These are phyloP conservation scores for Pythium rhizo-oryzae DNA, from an alignment of 352 stramenopile genomes.

Conservation along the genomic window DNA sequence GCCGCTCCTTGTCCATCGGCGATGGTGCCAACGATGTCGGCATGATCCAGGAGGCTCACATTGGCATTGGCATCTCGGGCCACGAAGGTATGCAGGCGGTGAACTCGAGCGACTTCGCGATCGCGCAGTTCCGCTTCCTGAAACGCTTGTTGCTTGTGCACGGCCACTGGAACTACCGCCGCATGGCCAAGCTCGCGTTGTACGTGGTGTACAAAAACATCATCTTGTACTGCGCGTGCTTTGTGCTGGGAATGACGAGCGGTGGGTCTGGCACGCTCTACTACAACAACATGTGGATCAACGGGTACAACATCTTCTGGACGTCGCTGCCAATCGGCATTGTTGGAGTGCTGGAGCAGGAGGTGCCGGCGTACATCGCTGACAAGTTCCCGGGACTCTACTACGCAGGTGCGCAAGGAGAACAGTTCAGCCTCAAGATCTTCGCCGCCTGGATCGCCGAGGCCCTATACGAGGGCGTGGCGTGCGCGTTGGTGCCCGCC, in stretches of 20 bases:
- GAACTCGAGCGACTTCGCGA: constrained; percentile 98
- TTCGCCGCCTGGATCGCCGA: constrained; percentile 83
- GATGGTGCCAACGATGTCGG: constrained; percentile 99
- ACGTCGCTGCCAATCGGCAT: constrained; percentile 92
- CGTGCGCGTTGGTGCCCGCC: constrained; percentile 69
- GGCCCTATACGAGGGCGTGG: constrained; percentile 74
- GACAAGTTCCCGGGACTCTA: constrained; percentile 85
- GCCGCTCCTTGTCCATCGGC: constrained; percentile 95
- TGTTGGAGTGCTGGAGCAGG: constrained; percentile 82
- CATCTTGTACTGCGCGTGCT: constrained; percentile 79
- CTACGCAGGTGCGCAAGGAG: constrained; percentile 70
- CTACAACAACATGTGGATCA: constrained; percentile 92
- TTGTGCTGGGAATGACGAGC: constrained; percentile 88
- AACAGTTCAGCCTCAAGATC: constrained; percentile 83
- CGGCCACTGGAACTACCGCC: constrained; percentile 98
- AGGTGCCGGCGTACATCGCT: constrained; percentile 68
- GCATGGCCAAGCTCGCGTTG: constrained; percentile 95
- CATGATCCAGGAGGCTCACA: constrained; percentile 99
- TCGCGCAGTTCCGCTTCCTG: constrained; percentile 98
- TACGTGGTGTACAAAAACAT: constrained; percentile 99
- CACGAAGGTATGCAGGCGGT: constrained; percentile 99
- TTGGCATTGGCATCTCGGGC: constrained; percentile 98
- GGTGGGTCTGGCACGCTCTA: constrained; percentile 80
- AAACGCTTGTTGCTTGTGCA: constrained; percentile 97
- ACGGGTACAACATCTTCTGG: constrained; percentile 97